Evolutionary conservation across 2,329 filamentous ascomycete species (phyloP).

Genomic region (Colletotrichum plurivorum): DNA sequence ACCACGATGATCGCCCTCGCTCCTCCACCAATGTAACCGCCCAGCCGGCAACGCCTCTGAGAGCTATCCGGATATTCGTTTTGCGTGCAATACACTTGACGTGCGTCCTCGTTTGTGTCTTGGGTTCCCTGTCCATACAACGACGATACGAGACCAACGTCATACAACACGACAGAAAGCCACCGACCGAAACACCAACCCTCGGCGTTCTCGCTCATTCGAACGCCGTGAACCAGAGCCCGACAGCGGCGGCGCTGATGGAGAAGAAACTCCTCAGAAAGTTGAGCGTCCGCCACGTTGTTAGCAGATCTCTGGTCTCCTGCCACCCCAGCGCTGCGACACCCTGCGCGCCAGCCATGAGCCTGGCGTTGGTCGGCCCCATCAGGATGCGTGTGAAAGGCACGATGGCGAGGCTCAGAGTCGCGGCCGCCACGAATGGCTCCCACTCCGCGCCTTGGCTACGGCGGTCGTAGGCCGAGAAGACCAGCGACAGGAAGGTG

Average conservation of each 20-base stretch:
- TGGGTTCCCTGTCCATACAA: slow-evolving; percentile 11
- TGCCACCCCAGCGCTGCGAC: slow-evolving; percentile 18
- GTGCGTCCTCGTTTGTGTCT: not conserved
- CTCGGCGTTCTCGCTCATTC: slow-evolving; percentile 1
- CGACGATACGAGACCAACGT: slow-evolving; percentile 14
- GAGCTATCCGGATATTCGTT: slow-evolving; percentile 16
- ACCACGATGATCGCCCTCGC: slow-evolving; percentile 1
- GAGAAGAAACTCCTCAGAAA: slow-evolving; percentile 28
- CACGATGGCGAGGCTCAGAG: slow-evolving; percentile 53
- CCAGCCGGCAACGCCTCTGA: slow-evolving; percentile 4
- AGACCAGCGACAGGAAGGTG: slow-evolving; percentile 52
- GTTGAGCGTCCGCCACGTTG: slow-evolving; percentile 40
- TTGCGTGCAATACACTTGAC: slow-evolving; percentile 13
- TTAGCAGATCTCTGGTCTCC: slow-evolving; percentile 33
- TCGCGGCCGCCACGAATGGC: slow-evolving; percentile 50
- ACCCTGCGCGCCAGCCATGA: slow-evolving; percentile 44
- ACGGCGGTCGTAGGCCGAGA: slow-evolving; percentile 52
- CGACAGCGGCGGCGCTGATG: slow-evolving; percentile 30
- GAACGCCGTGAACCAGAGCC: slow-evolving; percentile 32
- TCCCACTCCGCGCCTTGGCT: slow-evolving; percentile 49
- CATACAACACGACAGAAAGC: no score
- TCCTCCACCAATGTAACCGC: slow-evolving; percentile 10
- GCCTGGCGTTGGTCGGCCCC: slow-evolving; percentile 51
- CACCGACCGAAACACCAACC: not conserved
- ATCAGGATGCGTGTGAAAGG: slow-evolving; percentile 57